Evolutionary conservation across 257 asterid species (phyloP).

Genomic region (Solanum chiquidenum): DNA sequence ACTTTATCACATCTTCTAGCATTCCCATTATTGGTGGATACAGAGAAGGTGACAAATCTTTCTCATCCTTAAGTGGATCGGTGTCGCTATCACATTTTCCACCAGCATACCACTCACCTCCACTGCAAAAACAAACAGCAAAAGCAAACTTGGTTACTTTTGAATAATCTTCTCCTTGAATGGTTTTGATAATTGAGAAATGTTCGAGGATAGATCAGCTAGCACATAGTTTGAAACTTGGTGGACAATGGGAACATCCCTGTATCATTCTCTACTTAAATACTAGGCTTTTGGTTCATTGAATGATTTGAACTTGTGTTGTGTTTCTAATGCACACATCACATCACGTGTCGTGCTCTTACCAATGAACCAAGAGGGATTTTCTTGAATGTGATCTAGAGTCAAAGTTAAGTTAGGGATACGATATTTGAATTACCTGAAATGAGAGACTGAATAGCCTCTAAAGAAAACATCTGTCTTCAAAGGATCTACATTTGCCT

Average conservation of each 20-base stretch:
- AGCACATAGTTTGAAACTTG: neutral
- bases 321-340: neutral
- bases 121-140: constrained; percentile 34
- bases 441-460: constrained; percentile 89
- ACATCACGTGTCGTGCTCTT: neutral
- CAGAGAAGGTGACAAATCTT: constrained; percentile 31
- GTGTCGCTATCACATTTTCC: constrained; percentile 81
- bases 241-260: neutral
- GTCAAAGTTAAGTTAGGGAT: neutral
- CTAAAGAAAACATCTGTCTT: constrained; percentile 64
- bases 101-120: constrained; percentile 93
- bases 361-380: neutral
- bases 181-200: neutral
- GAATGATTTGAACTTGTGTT: neutral
- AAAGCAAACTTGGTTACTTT: neutral
- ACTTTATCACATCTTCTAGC: constrained; percentile 48
- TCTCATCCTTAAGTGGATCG: constrained; percentile 50
- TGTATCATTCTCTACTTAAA: neutral
- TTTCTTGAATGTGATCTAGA: neutral
- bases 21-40: constrained; percentile 79
- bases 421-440: constrained; percentile 37
- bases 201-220: neutral
- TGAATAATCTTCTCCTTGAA: neutral
- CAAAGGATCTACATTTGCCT: constrained; percentile 39
- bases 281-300: neutral